Evolutionary conservation across 169 alveolate species (phyloP).

Genomic region (Blepharisma undulans): DNA sequence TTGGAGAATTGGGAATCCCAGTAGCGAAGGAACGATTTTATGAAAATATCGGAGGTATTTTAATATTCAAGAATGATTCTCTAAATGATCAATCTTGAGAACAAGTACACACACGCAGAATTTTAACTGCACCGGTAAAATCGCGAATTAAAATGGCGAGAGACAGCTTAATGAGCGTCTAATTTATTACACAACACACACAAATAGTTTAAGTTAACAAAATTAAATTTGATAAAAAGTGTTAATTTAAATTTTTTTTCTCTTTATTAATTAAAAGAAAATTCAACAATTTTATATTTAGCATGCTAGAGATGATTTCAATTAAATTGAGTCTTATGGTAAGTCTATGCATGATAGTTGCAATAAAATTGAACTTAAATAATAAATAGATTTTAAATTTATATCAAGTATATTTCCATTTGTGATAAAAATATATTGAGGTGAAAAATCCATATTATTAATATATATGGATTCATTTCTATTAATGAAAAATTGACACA

Average conservation of each 20-base stretch:
- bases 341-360: not conserved
- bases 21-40: not conserved
- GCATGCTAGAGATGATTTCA: not conserved
- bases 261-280: not conserved
- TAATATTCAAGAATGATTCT: not conserved
- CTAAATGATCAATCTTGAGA: not conserved
- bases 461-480: not conserved
- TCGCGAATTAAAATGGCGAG: not conserved
- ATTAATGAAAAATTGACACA: not conserved
- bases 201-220: not conserved
- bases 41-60: not conserved
- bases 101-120: not conserved
- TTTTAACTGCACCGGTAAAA: not conserved
- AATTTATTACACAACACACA: not conserved
- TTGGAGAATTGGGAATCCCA: not conserved
- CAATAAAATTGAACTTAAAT: no score
- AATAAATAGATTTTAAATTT: not conserved
- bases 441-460: no score
- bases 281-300: not conserved
- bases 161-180: not conserved
- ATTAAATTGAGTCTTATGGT: no score
- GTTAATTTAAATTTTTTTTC: not conserved
- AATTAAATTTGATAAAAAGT: not conserved
- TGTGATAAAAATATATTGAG: not conserved
- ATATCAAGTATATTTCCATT: not conserved